Evolutionary conservation across 331 rosid genomes (phyloP).

Genomic region (Quercus phellos): DNA sequence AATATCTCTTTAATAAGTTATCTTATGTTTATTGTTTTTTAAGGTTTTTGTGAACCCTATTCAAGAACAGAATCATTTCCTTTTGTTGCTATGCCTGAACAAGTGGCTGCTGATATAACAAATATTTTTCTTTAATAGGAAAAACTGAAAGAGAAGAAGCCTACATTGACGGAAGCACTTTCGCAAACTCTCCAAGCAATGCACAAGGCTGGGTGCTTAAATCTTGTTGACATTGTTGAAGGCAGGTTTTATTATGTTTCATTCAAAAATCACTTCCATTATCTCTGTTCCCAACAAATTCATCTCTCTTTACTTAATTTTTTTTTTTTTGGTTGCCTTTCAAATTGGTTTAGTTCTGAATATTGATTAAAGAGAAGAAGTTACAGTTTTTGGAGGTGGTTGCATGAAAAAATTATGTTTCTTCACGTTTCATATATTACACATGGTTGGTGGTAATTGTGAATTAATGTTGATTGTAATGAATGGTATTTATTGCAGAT

Average conservation of each 20-base stretch:
- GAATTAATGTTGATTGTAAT: constrained; percentile 4
- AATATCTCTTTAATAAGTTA: not conserved
- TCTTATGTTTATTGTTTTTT: not conserved
- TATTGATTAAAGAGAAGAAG: not conserved
- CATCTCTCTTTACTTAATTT: not conserved
- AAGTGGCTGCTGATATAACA: constrained; percentile 9
- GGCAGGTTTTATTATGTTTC: constrained; percentile 44
- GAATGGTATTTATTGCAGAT: constrained; percentile 52
- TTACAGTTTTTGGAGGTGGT: not conserved
- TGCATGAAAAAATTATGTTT: not conserved
- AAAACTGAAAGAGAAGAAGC: constrained; percentile 97
- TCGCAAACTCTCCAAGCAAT: constrained; percentile 89
- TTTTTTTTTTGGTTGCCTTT: not conserved
- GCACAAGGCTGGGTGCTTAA: constrained; percentile 87
- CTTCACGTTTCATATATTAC: not conserved
- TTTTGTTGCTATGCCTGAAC: not conserved
- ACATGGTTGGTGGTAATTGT: constrained; percentile 6
- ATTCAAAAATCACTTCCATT: not conserved
- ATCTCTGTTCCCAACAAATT: not conserved
- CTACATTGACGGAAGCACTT: constrained; percentile 63
- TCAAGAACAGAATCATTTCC: not conserved
- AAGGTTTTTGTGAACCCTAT: not conserved
- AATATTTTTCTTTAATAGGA: constrained; percentile 49
- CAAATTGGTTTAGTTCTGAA: not conserved
- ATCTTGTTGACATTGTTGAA: constrained; percentile 76